Evolutionary conservation across 2,329 filamentous ascomycete genomes (phyloP).

Genomic region (Botrytis pseudocinerea): DNA sequence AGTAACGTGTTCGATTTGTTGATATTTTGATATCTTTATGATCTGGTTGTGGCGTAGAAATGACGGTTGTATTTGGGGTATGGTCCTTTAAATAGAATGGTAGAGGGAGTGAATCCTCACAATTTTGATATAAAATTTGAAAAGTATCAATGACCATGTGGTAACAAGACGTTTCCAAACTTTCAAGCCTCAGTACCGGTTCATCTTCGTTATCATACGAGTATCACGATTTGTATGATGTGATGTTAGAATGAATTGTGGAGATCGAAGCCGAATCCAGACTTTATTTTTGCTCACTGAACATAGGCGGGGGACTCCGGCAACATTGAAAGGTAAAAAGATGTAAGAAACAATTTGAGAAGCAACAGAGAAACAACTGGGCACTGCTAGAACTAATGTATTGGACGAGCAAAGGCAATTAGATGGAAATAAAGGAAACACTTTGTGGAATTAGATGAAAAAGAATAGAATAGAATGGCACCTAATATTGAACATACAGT

Average conservation of each 20-base stretch:
- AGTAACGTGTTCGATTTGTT: not conserved
- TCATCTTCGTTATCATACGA: constrained; percentile 26
- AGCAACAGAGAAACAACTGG: constrained; percentile 10
- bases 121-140: constrained; percentile 8
- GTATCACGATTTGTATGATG: constrained; percentile 25
- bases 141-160: constrained; percentile 1
- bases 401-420: not conserved
- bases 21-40: constrained; percentile 20
- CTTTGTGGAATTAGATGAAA: not conserved
- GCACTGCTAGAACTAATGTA: constrained; percentile 10
- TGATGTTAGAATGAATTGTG: constrained; percentile 24
- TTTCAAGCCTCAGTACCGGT: constrained; percentile 24
- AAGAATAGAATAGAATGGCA: not conserved
- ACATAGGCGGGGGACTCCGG: constrained; percentile 23
- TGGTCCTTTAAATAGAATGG: constrained; percentile 19
- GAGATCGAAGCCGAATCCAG: constrained; percentile 18
- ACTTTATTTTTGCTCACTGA: constrained; percentile 6
- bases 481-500: not conserved
- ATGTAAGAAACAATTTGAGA: not conserved
- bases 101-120: not conserved
- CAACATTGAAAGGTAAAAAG: not conserved
- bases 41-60: constrained; percentile 20
- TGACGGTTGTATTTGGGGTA: constrained; percentile 14
- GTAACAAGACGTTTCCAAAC: constrained; percentile 13
- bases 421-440: constrained; percentile 4